Conservation (phyloP, 2,329 filamentous ascomycete genomes). For the Calonectria ilicicola region DNA sequence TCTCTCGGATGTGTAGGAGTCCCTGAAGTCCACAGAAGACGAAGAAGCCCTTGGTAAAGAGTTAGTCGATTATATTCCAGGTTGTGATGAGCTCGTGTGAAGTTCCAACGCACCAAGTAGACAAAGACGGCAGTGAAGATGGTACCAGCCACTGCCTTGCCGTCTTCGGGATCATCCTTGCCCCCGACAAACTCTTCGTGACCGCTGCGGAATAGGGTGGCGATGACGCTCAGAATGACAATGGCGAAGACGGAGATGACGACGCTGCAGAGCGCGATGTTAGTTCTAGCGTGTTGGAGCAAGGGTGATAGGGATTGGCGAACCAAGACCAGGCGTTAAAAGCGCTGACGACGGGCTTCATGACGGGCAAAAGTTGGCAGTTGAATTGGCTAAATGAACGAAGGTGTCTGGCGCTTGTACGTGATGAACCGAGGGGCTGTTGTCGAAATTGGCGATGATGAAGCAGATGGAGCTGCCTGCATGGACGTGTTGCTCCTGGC, state of each 20-base stretch:
- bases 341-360: slow-evolving; percentile 95
- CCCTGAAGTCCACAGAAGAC: slow-evolving; percentile 93
- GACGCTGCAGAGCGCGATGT: slow-evolving; percentile 66
- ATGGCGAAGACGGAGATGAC: slow-evolving; percentile 76
- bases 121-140: slow-evolving; percentile 91
- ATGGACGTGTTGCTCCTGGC: slow-evolving; percentile 34
- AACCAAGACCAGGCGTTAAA: slow-evolving; percentile 97
- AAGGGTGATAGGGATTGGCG: slow-evolving; percentile 46
- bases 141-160: slow-evolving; percentile 82
- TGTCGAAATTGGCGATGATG: slow-evolving; percentile 34
- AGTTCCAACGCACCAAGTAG: slow-evolving; percentile 77
- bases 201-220: slow-evolving; percentile 80
- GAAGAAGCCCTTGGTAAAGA: slow-evolving; percentile 78
- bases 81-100: background rate
- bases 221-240: slow-evolving; percentile 72
- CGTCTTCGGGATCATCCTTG: slow-evolving; percentile 77
- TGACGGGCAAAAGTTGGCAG: slow-evolving; percentile 58
- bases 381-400: background rate
- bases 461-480: slow-evolving; percentile 34
- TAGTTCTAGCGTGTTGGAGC: slow-evolving; percentile 35
- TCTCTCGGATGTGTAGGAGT: slow-evolving; percentile 85
- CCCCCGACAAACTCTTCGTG: slow-evolving; percentile 89
- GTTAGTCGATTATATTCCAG: slow-evolving; percentile 16
- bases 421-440: slow-evolving; percentile 10
- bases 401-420: slow-evolving; percentile 5